Evolutionary conservation across 1,284 basidiomycete genomes (phyloP), one percentile per base, ranked within the genome.

Genomic region (Trichosporon sp.): DNA sequence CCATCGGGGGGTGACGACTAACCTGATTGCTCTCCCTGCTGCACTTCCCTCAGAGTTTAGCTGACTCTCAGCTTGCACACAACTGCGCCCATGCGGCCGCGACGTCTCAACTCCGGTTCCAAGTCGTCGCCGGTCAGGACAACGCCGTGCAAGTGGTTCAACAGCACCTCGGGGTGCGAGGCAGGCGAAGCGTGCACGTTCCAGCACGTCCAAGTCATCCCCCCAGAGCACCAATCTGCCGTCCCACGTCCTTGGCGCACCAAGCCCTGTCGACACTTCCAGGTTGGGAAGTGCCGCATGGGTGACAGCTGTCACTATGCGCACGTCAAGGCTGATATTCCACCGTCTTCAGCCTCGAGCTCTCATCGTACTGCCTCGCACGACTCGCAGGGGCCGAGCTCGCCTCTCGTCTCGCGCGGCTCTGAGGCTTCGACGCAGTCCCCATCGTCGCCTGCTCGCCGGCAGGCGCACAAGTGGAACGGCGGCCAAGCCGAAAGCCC

Each of bases 261-360:
- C 10, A 72, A 76, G 51, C 80, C 80, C 2, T 83, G 81, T 69
- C 68, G 80, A 43, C 83, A 84, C 74, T 84, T 74, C 68, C 80
- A 81, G 68, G 68, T 77, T 0, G 80, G 79, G 0, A 72, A 75
- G 46, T 84, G 83, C 73, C 72, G 69, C 2, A 76, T 80, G 11
- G 83, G 83, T 46, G 80, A 83, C 40, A 72, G 76, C 8, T 84
- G 83, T 69, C 79, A 82, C 71, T 84, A 84, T 67, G 81, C 82
- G 0, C 83, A 84, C 70, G 79, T 81, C 10, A 4, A 35, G 5
- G 65, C 72, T 12, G 78, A 77, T 68, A 59, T 21, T 16, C 61
- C 61, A 6, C n/a, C 26, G 26, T 26, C 16, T 37, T 37, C 61
- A 4, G 19, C 61, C 5, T 48, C 43, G 5, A 8, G 35, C 35